Conservation (phyloP, 257 asterid genomes). For the Knoxia roxburghii region DNA sequence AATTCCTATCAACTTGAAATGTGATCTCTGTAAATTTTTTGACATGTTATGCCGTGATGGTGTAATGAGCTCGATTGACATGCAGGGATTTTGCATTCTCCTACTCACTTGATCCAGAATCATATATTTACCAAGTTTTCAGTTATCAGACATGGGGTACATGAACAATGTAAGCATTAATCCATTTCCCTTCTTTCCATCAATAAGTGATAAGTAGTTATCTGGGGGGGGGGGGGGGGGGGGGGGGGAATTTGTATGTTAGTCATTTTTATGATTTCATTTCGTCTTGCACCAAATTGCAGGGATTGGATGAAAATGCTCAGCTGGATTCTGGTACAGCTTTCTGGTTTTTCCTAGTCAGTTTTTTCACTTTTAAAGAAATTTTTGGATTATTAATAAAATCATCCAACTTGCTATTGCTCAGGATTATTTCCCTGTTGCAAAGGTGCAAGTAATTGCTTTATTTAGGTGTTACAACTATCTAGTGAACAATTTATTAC, state of each 20-base stretch:
- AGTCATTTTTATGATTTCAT: slow-evolving; percentile 13
- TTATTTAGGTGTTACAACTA: neutral
- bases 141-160: slow-evolving; percentile 41
- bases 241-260: neutral
- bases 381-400: neutral
- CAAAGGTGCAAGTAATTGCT: neutral
- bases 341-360: neutral
- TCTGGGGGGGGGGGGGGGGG: no score
- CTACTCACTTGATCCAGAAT: slow-evolving; percentile 18
- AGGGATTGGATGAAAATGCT: slow-evolving; percentile 40
- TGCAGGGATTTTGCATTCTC: slow-evolving; percentile 30
- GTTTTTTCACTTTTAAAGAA: neutral
- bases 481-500: neutral
- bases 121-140: slow-evolving; percentile 18
- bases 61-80: slow-evolving; percentile 12
- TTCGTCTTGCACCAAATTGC: slow-evolving; percentile 22
- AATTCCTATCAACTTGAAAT: no score
- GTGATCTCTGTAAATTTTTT: neutral
- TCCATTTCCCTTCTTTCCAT: slow-evolving; percentile 3
- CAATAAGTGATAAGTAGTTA: neutral
- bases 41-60: neutral
- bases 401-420: neutral
- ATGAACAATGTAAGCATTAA: slow-evolving; percentile 36
- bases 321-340: slow-evolving; percentile 63
- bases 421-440: neutral